These are phyloP conservation scores for Phytophthora fragariaefolia DNA, from an alignment of 352 stramenopile species.

Conservation along the genomic window DNA sequence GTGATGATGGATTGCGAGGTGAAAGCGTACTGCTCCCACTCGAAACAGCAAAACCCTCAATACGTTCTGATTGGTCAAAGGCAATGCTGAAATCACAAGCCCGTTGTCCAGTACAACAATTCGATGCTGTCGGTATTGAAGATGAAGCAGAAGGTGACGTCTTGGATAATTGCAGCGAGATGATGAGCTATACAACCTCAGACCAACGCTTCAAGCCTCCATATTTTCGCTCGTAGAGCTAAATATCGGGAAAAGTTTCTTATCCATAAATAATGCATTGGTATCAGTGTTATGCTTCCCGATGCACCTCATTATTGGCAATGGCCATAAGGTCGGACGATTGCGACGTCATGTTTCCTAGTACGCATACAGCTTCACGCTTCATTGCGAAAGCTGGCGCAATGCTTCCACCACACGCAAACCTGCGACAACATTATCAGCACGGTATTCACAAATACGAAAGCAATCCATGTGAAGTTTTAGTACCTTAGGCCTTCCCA, in stretches of 20 bases:
- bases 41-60: not conserved
- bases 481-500: conserved; percentile 56
- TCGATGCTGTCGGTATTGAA: not conserved
- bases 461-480: not conserved
- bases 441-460: too few species aligned
- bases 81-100: not conserved
- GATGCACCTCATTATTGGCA: conserved; percentile 12
- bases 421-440: conserved; percentile 29
- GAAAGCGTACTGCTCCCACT: conserved; percentile 61
- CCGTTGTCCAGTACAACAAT: conserved; percentile 6
- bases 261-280: not conserved
- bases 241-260: too few species aligned
- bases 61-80: conserved; percentile 10
- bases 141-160: not conserved
- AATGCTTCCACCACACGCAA: conserved; percentile 47
- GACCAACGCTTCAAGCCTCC: not conserved
- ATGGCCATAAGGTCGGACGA: conserved; percentile 29
- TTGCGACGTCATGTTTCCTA: conserved; percentile 52
- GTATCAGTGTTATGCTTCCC: conserved; percentile 7
- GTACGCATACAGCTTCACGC: conserved; percentile 50
- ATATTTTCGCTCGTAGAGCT: not conserved
- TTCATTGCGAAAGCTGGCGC: conserved; percentile 60
- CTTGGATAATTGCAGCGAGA: conserved; percentile 47
- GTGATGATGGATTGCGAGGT: conserved; percentile 12
- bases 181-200: conserved; percentile 38